phyloP scores from a whole-genome alignment of 441 rosid species.

The Erodium moschatum region DNA sequence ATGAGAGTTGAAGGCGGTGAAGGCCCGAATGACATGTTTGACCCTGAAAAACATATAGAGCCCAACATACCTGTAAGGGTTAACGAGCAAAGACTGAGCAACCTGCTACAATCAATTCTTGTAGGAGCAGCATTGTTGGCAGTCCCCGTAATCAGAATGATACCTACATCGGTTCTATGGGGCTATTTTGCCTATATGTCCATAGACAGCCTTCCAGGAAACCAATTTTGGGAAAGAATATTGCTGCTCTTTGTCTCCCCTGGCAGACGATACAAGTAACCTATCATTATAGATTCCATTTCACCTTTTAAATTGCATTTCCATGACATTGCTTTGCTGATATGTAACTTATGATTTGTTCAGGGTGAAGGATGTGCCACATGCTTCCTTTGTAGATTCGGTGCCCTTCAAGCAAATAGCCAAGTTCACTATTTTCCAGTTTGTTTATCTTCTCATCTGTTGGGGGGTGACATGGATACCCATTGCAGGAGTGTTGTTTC shows the following conservation, averaged over 20 bases:
- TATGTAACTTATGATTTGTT: not conserved
- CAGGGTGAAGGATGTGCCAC: slow-evolving; percentile 34
- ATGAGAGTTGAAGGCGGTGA: slow-evolving; percentile 42
- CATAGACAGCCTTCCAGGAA: slow-evolving; percentile 83
- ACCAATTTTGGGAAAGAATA: slow-evolving; percentile 81
- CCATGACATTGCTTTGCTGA: not conserved
- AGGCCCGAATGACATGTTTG: slow-evolving; percentile 36
- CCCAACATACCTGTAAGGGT: slow-evolving; percentile 67
- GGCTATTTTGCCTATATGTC: slow-evolving; percentile 91
- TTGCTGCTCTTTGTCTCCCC: slow-evolving; percentile 61
- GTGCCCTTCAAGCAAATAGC: slow-evolving; percentile 32
- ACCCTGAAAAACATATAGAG: slow-evolving; percentile 60
- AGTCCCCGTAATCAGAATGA: slow-evolving; percentile 53
- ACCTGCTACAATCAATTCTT: slow-evolving; percentile 62
- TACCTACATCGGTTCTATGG: slow-evolving; percentile 84
- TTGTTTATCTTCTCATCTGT: slow-evolving; percentile 49
- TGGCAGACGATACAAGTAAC: slow-evolving; percentile 65
- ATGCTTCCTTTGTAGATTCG: slow-evolving; percentile 32
- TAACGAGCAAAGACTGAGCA: slow-evolving; percentile 75
- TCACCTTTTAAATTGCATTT: not conserved
- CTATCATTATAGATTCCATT: not conserved
- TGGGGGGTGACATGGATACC: slow-evolving; percentile 87
- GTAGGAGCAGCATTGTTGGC: slow-evolving; percentile 46
- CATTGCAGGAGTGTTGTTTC: slow-evolving; percentile 31
- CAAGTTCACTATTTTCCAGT: slow-evolving; percentile 30